These are phyloP conservation scores for Pilatotrama ljubarskyi DNA, from an alignment of 768 basidiomycete species.

Conservation along the genomic window DNA sequence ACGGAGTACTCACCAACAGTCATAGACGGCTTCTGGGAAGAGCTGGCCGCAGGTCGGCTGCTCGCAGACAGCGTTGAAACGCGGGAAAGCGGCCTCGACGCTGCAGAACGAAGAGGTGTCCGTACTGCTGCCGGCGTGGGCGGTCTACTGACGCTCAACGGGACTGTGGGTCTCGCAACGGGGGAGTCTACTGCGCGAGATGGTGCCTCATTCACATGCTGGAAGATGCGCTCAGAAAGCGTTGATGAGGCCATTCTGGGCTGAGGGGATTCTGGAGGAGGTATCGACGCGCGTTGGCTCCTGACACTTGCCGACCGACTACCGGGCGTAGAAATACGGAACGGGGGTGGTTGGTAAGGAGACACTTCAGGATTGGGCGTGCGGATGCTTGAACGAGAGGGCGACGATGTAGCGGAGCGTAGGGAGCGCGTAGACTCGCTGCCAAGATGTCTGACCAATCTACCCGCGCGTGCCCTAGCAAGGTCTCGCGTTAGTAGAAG, in stretches of 20 bases:
- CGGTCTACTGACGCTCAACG: conserved; percentile 3
- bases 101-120: neutral
- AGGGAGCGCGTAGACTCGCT: conserved; percentile 17
- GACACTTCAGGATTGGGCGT: neutral
- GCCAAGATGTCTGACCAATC: neutral
- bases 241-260: neutral
- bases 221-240: neutral
- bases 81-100: conserved; percentile 1
- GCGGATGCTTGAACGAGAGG: neutral
- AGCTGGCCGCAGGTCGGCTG: neutral
- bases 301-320: neutral
- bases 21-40: conserved; percentile 7
- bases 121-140: conserved; percentile 1
- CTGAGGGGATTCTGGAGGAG: neutral
- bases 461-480: neutral
- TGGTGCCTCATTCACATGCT: neutral
- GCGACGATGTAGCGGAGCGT: conserved; percentile 2
- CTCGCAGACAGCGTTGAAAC: neutral
- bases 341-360: neutral
- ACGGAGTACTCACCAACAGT: conserved; percentile 1
- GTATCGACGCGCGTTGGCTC: neutral
- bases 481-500: neutral
- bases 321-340: neutral
- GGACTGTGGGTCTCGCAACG: neutral
- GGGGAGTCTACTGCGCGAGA: neutral